Conservation (phyloP, 495 filamentous ascomycete genomes). For the Podospora fimiseda region DNA sequence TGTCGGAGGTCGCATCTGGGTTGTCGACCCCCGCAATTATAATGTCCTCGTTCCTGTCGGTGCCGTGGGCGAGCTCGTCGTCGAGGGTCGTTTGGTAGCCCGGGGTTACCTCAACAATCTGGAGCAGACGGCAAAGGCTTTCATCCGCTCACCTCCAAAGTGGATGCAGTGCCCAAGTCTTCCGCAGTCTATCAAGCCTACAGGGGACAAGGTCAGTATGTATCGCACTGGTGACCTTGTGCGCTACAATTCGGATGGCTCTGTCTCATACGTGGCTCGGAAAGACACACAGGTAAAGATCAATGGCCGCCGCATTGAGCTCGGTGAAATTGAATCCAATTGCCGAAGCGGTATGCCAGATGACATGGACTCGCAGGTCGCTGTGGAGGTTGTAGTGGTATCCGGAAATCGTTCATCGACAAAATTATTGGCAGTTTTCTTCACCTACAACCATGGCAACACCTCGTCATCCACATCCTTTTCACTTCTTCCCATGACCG, state of each 20-base stretch:
- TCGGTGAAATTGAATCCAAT: slow-evolving; percentile 31
- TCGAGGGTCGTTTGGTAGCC: slow-evolving; percentile 38
- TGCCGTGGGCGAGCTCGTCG: slow-evolving; percentile 36
- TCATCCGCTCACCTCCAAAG: slow-evolving; percentile 21
- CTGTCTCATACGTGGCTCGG: slow-evolving; percentile 24
- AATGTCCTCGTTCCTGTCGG: slow-evolving; percentile 46
- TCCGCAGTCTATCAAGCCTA: slow-evolving; percentile 1
- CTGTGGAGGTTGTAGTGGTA: slow-evolving; percentile 27
- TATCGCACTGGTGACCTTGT: slow-evolving; percentile 52
- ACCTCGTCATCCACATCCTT: slow-evolving; percentile 1
- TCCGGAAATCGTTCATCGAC: slow-evolving; percentile 9
- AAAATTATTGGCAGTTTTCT: slow-evolving; percentile 16
- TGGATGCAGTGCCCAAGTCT: slow-evolving; percentile 32
- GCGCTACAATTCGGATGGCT: slow-evolving; percentile 40
- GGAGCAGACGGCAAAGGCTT: slow-evolving; percentile 29
- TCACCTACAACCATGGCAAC: not conserved
- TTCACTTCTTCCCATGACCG: slow-evolving; percentile 11
- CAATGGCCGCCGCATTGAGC: slow-evolving; percentile 34
- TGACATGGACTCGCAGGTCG: slow-evolving; percentile 8
- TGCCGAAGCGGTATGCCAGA: slow-evolving; percentile 6
- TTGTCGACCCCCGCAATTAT: slow-evolving; percentile 47
- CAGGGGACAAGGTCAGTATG: slow-evolving; percentile 11
- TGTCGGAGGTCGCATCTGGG: slow-evolving; percentile 45
- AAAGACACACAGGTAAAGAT: slow-evolving; percentile 41
- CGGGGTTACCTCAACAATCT: slow-evolving; percentile 39